Evolutionary conservation across 2,329 filamentous ascomycete genomes (phyloP).

Genomic region (Amesomyces nigricolor): DNA sequence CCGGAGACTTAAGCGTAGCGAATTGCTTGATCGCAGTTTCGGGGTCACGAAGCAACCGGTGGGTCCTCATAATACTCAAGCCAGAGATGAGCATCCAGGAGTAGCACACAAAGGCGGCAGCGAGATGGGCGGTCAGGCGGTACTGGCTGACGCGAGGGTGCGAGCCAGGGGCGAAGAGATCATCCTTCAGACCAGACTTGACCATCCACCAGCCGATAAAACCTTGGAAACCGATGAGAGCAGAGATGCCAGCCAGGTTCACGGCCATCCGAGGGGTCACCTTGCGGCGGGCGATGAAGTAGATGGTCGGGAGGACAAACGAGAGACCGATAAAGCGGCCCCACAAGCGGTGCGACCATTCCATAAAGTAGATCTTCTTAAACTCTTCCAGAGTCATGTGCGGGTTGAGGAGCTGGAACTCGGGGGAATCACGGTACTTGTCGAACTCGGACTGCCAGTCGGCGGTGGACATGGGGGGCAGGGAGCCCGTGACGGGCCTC

Average conservation of each 20-base stretch:
- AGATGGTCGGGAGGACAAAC: slow-evolving; percentile 81
- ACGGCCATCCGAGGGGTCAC: slow-evolving; percentile 73
- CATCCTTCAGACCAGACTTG: slow-evolving; percentile 89
- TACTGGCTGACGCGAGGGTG: slow-evolving; percentile 95
- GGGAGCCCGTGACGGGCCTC: slow-evolving; percentile 88
- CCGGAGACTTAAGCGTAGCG: slow-evolving; percentile 57
- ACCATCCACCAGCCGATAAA: slow-evolving; percentile 99
- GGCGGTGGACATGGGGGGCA: slow-evolving; percentile 69
- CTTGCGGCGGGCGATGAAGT: slow-evolving; percentile 75
- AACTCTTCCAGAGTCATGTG: slow-evolving; percentile 91
- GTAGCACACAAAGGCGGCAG: slow-evolving; percentile 88
- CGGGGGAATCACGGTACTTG: slow-evolving; percentile 87
- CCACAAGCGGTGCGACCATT: slow-evolving; percentile 95
- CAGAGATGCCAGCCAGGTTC: slow-evolving; percentile 75
- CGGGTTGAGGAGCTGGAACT: slow-evolving; percentile 87
- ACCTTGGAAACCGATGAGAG: slow-evolving; percentile 89
- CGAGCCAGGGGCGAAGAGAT: slow-evolving; percentile 84
- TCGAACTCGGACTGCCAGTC: slow-evolving; percentile 92
- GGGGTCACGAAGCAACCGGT: slow-evolving; percentile 64
- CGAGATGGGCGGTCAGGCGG: slow-evolving; percentile 81
- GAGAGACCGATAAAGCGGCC: slow-evolving; percentile 85
- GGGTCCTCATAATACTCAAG: slow-evolving; percentile 73
- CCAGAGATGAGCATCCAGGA: slow-evolving; percentile 90
- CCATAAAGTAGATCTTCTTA: slow-evolving; percentile 99
- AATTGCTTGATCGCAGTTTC: slow-evolving; percentile 56